Percentiles rank a stretch among this genome's conserved stretches.
These are phyloP conservation scores for Pistacia integerrima DNA, from an alignment of 345 rosid species.

Conservation along the genomic window DNA sequence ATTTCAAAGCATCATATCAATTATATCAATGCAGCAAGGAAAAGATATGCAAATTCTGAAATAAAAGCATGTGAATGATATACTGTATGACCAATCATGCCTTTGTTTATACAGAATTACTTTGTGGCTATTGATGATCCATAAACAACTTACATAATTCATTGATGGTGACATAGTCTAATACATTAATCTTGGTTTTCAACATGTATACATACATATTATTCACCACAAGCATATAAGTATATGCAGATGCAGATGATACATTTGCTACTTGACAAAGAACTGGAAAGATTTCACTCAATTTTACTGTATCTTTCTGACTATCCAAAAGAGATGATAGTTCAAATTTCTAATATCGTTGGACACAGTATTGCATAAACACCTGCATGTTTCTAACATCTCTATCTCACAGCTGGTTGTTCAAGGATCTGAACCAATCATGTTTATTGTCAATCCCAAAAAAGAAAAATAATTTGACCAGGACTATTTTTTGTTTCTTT, in stretches of 20 bases:
- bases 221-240: not conserved
- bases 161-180: not conserved
- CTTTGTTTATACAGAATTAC: not conserved
- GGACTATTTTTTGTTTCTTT: not conserved
- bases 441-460: not conserved
- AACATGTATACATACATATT: not conserved
- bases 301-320: not conserved
- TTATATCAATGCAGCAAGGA: not conserved
- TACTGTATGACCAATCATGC: not conserved
- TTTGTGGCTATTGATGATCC: not conserved
- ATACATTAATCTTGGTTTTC: not conserved
- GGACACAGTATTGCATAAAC: not conserved
- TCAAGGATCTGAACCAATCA: conserved; percentile 1
- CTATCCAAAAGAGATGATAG: not conserved
- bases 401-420: not conserved
- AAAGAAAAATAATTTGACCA: not conserved
- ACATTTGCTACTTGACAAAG: not conserved
- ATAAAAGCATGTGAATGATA: not conserved
- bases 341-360: not conserved
- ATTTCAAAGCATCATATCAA: not conserved
- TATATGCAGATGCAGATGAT: not conserved
- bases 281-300: no score
- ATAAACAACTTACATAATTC: not conserved
- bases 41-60: not conserved
- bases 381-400: not conserved